Evolutionary conservation across 352 stramenopile genomes (phyloP).

Genomic region (Phytophthora foliorum): DNA sequence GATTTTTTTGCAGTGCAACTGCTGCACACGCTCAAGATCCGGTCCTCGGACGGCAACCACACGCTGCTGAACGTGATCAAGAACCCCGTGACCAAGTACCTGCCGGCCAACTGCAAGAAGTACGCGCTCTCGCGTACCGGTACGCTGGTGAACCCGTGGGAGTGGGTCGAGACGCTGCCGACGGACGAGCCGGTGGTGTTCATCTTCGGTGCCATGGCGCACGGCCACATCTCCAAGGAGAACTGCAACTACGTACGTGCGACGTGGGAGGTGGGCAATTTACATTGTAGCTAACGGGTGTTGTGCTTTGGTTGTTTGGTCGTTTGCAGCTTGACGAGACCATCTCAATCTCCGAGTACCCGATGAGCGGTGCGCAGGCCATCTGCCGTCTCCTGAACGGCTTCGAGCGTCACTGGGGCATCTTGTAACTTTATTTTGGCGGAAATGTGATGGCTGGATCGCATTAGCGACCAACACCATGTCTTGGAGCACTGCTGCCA

Average conservation of each 20-base stretch:
- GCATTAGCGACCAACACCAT: conserved; percentile 18
- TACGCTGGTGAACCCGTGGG: conserved; percentile 95
- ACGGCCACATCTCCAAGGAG: conserved; percentile 97
- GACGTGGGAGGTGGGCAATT: neutral
- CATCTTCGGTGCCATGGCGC: conserved; percentile 98
- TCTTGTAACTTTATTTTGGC: conserved; percentile 90
- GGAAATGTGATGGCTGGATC: neutral
- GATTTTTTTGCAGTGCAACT: conserved; percentile 94
- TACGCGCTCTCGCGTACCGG: conserved; percentile 96
- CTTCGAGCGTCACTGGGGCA: conserved; percentile 99
- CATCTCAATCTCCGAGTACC: conserved; percentile 98
- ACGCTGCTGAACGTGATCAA: conserved; percentile 99
- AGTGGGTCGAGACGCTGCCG: conserved; percentile 94
- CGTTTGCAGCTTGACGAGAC: conserved; percentile 93
- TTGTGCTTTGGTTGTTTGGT: conserved; percentile 13
- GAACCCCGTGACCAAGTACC: conserved; percentile 98
- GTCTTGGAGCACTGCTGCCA: neutral
- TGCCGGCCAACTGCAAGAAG: conserved; percentile 96
- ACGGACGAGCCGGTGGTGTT: conserved; percentile 96
- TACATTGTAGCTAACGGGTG: conserved; percentile 6
- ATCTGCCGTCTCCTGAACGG: conserved; percentile 97
- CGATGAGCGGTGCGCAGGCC: conserved; percentile 96
- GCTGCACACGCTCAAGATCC: conserved; percentile 99
- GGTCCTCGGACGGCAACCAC: conserved; percentile 96
- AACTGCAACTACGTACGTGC: conserved; percentile 96